These are phyloP conservation scores for Solanum tarapatanum DNA, from an alignment of 257 asterid species.

Conservation along the genomic window DNA sequence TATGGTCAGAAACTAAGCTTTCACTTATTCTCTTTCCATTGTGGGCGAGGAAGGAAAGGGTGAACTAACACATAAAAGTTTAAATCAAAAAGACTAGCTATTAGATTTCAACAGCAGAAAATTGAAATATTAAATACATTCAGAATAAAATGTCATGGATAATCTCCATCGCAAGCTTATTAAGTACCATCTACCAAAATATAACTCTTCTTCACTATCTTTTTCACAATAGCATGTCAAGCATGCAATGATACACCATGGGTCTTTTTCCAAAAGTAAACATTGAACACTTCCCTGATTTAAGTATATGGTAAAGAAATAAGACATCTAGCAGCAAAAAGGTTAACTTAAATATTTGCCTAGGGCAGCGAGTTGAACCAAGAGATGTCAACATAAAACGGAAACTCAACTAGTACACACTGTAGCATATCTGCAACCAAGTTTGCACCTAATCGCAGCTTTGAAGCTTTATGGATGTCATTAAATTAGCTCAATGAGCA, in stretches of 20 bases:
- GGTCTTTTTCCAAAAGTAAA: background rate
- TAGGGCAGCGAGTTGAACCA: background rate
- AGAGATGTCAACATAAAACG: background rate
- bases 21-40: background rate
- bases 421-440: background rate
- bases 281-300: background rate
- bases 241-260: background rate
- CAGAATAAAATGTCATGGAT: background rate
- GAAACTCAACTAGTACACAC: background rate
- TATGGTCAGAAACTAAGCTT: background rate
- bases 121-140: background rate
- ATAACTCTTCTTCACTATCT: background rate
- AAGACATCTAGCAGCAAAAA: background rate
- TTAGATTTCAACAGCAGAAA: background rate
- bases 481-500: background rate
- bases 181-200: background rate
- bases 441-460: background rate
- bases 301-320: background rate
- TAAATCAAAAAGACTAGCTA: background rate
- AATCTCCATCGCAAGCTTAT: background rate
- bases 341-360: background rate
- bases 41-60: background rate
- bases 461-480: background rate
- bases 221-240: background rate
- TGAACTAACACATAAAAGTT: background rate